Percentiles rank a stretch among this genome's conserved stretches.
Conservation (phyloP, 2,329 filamentous ascomycete genomes). For the Malbranchea cinnamomea region DNA sequence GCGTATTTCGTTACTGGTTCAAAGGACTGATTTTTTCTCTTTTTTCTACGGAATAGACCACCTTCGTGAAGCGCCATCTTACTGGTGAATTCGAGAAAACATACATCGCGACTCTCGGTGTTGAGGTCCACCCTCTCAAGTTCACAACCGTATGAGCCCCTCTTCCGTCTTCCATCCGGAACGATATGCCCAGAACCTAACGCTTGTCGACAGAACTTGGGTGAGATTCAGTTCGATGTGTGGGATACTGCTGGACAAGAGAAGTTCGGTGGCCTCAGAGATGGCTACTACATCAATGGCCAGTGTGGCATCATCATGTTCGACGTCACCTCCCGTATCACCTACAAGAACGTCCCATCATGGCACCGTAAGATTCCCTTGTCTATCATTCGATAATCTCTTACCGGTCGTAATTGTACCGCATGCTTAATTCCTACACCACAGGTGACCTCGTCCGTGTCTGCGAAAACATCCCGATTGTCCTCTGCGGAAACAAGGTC, state of each 20-base stretch:
- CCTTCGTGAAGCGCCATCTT: constrained; percentile 99
- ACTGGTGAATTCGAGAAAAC: constrained; percentile 99
- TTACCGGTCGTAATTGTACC: constrained; percentile 56
- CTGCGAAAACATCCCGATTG: constrained; percentile 99
- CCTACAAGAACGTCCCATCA: constrained; percentile 97
- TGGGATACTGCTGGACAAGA: constrained; percentile 99
- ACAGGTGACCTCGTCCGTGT: constrained; percentile 89
- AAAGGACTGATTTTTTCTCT: background rate
- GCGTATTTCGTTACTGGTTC: no score
- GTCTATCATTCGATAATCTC: constrained; percentile 5
- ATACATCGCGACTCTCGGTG: constrained; percentile 98
- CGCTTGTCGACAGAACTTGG: constrained; percentile 53
- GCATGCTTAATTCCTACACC: constrained; percentile 1
- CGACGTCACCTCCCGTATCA: constrained; percentile 96
- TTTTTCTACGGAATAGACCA: constrained; percentile 50
- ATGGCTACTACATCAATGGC: constrained; percentile 99
- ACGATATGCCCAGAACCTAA: background rate
- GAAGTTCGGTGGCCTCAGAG: constrained; percentile 94
- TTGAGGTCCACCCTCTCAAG: constrained; percentile 95
- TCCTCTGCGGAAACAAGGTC: constrained; percentile 92
- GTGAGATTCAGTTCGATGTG: constrained; percentile 96
- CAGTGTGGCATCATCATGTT: constrained; percentile 99
- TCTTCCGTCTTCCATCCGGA: constrained; percentile 6
- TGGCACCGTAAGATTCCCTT: constrained; percentile 80
- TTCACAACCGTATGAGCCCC: constrained; percentile 79